Conservation (phyloP, 306 rosid genomes). For the Rubus idaeus region DNA sequence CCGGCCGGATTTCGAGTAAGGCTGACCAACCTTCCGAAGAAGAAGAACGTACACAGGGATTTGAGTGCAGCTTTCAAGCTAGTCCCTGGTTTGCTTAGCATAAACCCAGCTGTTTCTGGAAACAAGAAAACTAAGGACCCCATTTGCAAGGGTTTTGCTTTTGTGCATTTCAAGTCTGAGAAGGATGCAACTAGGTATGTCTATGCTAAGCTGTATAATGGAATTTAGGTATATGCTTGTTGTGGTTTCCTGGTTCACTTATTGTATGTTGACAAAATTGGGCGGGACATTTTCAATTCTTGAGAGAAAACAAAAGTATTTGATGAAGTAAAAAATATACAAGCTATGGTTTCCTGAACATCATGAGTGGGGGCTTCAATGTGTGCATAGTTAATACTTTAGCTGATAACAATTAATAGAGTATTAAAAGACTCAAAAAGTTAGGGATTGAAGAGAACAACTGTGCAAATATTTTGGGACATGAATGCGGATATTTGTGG, state of each 20-base stretch:
- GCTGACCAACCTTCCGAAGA: slow-evolving; percentile 72
- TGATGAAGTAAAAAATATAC: background rate
- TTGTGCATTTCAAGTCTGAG: slow-evolving; percentile 67
- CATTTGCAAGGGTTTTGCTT: slow-evolving; percentile 83
- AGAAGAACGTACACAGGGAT: slow-evolving; percentile 75
- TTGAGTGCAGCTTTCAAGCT: slow-evolving; percentile 63
- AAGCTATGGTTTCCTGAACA: background rate
- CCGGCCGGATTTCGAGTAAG: slow-evolving; percentile 52
- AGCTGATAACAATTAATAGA: background rate
- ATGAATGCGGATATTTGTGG: background rate
- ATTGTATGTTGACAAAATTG: background rate
- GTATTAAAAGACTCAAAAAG: background rate
- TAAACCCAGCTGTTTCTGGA: slow-evolving; percentile 67
- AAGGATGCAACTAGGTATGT: slow-evolving; percentile 67
- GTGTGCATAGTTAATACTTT: background rate
- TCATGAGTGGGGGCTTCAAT: background rate
- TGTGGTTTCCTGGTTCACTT: background rate
- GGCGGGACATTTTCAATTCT: background rate
- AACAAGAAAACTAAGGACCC: slow-evolving; percentile 97
- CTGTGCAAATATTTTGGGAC: background rate
- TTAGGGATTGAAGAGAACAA: background rate
- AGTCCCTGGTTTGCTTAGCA: slow-evolving; percentile 57
- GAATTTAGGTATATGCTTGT: background rate
- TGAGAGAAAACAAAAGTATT: background rate
- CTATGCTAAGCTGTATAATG: background rate